These are phyloP conservation scores for Ceratocystis albifundus DNA, from an alignment of 2,329 filamentous ascomycete species.

Conservation along the genomic window DNA sequence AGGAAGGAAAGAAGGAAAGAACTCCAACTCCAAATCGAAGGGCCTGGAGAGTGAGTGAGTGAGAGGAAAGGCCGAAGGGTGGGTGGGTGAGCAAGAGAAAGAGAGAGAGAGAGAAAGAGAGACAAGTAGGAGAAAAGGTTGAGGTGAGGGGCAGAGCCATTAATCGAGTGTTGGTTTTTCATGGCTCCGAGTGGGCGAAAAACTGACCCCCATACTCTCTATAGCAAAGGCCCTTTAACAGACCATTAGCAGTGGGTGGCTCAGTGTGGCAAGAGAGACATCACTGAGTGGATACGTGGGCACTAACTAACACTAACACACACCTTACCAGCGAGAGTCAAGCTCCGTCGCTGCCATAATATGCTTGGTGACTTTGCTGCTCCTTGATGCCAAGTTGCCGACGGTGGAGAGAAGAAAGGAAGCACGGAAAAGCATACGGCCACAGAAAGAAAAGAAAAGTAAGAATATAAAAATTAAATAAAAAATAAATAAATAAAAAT, in stretches of 20 bases:
- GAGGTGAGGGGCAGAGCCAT: neutral
- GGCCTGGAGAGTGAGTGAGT: neutral
- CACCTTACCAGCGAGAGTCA: neutral
- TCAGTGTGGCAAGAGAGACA: conserved; percentile 7
- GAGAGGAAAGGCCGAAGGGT: neutral
- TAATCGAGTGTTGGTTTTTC: too few species aligned
- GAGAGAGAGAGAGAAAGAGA: neutral
- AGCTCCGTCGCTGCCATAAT: neutral
- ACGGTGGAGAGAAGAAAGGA: conserved; percentile 1
- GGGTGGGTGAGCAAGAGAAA: neutral
- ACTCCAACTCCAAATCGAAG: neutral
- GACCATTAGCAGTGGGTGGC: neutral
- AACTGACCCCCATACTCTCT: neutral
- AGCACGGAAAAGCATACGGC: neutral
- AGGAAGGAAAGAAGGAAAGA: neutral
- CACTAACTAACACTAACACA: too few species aligned
- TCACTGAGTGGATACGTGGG: neutral
- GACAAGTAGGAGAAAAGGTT: neutral
- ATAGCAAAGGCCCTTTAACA: neutral
- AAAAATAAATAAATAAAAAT: too few species aligned
- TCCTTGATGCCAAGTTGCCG: neutral
- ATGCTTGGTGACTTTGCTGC: neutral
- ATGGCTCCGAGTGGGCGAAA: neutral
- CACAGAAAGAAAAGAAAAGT: too few species aligned
- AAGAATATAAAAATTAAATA: too few species aligned